Percentiles rank a stretch among this genome's conserved stretches.
Conservation (phyloP, 73 alveolate genomes). For the Paramecium biaurelia region DNA sequence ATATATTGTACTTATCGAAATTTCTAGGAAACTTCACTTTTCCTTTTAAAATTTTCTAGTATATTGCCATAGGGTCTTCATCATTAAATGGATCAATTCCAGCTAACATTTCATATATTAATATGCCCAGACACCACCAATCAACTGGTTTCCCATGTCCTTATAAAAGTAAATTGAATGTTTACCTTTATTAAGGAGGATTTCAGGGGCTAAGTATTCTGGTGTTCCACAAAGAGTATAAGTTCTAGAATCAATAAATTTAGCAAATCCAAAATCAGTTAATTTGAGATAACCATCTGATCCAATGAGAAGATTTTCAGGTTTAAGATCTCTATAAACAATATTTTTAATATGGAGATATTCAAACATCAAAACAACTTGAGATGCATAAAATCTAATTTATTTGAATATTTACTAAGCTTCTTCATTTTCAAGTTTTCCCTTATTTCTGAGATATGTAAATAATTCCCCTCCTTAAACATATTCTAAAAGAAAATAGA, state of each 20-base stretch:
- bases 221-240: slow-evolving; percentile 99
- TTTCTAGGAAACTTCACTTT: slow-evolving; percentile 86
- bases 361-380: slow-evolving; percentile 88
- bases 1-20: slow-evolving; percentile 67
- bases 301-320: slow-evolving; percentile 91
- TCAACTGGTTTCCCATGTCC: slow-evolving; percentile 99
- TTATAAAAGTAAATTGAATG: neutral
- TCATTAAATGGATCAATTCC: slow-evolving; percentile 92
- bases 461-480: slow-evolving; percentile 97
- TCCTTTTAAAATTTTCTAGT: slow-evolving; percentile 90
- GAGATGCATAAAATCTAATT: slow-evolving; percentile 72
- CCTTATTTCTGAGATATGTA: slow-evolving; percentile 83
- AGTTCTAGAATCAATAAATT: slow-evolving; percentile 94
- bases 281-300: slow-evolving; percentile 96
- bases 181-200: slow-evolving; percentile 83
- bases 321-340: slow-evolving; percentile 96
- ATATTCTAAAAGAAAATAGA: slow-evolving; percentile 90
- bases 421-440: slow-evolving; percentile 78
- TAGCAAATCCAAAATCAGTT: slow-evolving; percentile 99
- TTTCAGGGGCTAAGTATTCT: slow-evolving; percentile 98
- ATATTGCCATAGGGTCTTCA: slow-evolving; percentile 97
- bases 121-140: slow-evolving; percentile 98
- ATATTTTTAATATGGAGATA: slow-evolving; percentile 93
- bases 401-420: slow-evolving; percentile 70
- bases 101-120: slow-evolving; percentile 94